phyloP scores from a whole-genome alignment of 2,329 filamentous ascomycete species.

The Aspergillus oerlinghausenensis region DNA sequence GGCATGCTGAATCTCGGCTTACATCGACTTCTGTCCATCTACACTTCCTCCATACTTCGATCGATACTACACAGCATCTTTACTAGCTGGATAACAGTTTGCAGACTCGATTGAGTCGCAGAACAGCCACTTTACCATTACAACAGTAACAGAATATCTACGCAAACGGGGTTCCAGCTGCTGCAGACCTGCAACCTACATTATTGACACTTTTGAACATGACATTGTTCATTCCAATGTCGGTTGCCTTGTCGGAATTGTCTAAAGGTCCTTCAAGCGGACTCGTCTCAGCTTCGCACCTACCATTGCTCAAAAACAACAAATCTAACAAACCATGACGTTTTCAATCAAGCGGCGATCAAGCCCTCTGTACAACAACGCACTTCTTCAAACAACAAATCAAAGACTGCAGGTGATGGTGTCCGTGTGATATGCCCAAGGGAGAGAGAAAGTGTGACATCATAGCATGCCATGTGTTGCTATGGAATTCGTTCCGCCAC shows the following conservation, averaged over 20 bases:
- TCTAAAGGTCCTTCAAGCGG: not conserved
- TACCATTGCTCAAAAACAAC: not conserved
- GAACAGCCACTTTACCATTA: not conserved
- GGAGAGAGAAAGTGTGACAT: conserved; percentile 25
- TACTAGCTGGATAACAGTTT: not conserved
- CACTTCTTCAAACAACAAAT: conserved; percentile 1
- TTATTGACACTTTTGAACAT: not conserved
- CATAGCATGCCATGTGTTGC: conserved; percentile 23
- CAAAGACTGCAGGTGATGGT: not conserved
- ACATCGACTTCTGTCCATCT: not conserved
- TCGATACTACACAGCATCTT: not conserved
- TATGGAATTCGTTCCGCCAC: conserved; percentile 19
- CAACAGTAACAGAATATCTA: not conserved
- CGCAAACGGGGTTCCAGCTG: not conserved
- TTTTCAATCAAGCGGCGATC: not conserved
- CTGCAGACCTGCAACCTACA: not conserved
- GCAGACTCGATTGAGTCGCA: not conserved
- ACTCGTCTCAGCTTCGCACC: not conserved
- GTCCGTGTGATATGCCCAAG: conserved; percentile 12
- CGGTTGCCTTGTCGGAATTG: not conserved
- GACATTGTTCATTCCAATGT: not conserved
- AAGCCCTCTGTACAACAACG: not conserved
- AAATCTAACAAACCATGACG: not conserved
- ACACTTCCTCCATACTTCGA: not conserved
- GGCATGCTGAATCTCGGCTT: not conserved